Evolutionary conservation across 257 asterid genomes (phyloP), one percentile per base, ranked within the genome.

Genomic region (Asclepias syriaca): DNA sequence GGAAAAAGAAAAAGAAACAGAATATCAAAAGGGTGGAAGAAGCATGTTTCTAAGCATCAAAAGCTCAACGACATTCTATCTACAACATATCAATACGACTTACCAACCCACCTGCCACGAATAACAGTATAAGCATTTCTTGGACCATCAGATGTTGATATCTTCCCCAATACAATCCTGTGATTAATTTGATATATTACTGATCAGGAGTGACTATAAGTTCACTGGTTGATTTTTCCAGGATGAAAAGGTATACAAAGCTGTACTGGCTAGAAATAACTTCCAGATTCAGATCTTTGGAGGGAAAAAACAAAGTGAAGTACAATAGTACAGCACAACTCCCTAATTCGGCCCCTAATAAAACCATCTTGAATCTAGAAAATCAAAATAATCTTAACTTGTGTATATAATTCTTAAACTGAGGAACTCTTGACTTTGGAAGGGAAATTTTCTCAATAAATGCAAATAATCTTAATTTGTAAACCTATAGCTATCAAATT

Each of bases 111-210:
- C 97, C 98, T 93, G 91, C 94, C 85, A 87, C 65, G 96, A 76
- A 86, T 83, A 78, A 86, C 79, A 86, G 94, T 91, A 87, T 79
- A 91, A 80, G 85, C 97, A 81, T 89, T 88, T 80, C 84, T 87
- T 77, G 96, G 87, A 81, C 96, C 98, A 80, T 85, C 90, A 79
- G 89, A 77, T 80, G 97, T 89, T 72, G 90, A 89, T 81, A 90
- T 90, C 96, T 85, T 86, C 89, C 98, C 97, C 97, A 89, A 87
- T 84, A 87, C 80, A 84, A 93, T 86, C 98, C 97, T 93, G 98
- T 86, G 96, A 87, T 71, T 89, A 87, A 87, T 86, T 77, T 77
- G 81, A 87, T 83, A 81, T 70, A 86, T 80, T 87, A 90, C 85
- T 80, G 77, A 87, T 77, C 81, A 81, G 87, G 96, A 80, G 82